Evolutionary conservation across 1,284 basidiomycete genomes (phyloP), one percentile per base, ranked within the genome.

Genomic region (Rhodotorula sp.): DNA sequence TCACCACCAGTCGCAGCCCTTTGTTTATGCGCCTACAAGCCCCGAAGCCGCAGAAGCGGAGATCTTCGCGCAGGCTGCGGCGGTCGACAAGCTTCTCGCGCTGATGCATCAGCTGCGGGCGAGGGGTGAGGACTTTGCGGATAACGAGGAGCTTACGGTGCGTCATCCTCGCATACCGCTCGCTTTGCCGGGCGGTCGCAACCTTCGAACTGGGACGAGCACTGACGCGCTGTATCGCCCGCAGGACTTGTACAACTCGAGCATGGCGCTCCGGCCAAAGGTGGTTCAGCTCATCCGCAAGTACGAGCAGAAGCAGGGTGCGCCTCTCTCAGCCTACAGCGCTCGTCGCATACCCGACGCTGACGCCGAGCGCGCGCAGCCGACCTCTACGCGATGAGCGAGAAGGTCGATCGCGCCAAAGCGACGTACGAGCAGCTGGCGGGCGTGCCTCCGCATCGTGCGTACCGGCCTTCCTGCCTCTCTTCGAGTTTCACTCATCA

Each of bases 221-320:
- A 15, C 37, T 39, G 51, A 62, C 37, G n/a, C 37, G 21, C 3
- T 51, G 50, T 41, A 41, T 27, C 22, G 4, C 15, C 3, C 25
- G 41, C 76, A 93, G 89, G 94, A 97, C 80, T 83, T 98, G 66
- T 98, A 99, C 82, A 88, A 94, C 70, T 88, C 89, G 25, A 91
- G 91, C 78, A 93, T 99, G 86, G 86, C 89, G 2, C 83, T 98
- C 61, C 87, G 96, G 69, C 93, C 94, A 5, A 94, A 94, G 85
- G 97, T 99, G 74, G 93, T 96, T 74, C 93, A 93, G 78, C 84
- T 99, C 66, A 97, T 99, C 78, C 94, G 97, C 81, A 96, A 96
- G 83, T 99, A 99, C 82, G 83, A 83, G 56, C 94, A 91, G 79
- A 94, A 96, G 83, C 95, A 96, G 83, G 86, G 92, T 85, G 87